These are phyloP conservation scores for Diaporthe sp. DNA, from an alignment of 2,329 filamentous ascomycete species.

Conservation along the genomic window DNA sequence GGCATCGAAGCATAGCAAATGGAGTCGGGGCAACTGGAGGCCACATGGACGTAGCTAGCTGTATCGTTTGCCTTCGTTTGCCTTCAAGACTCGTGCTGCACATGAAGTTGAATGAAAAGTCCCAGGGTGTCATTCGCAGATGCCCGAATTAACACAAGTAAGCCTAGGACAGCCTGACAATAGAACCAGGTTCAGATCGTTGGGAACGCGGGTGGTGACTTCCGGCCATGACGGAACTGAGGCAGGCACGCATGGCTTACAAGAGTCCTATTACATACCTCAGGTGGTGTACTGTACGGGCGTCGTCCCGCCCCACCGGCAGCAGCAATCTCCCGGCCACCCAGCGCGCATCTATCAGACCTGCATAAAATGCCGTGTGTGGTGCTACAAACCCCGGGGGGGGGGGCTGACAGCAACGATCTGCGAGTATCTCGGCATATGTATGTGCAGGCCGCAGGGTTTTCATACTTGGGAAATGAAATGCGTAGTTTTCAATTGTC, in stretches of 20 bases:
- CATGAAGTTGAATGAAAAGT: too few relatives aligned
- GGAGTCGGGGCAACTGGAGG: not conserved
- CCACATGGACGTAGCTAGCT: too few relatives aligned
- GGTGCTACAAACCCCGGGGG: not conserved
- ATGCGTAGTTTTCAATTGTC: too few relatives aligned
- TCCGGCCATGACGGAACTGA: not conserved
- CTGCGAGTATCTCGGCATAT: not conserved
- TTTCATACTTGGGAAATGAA: not conserved
- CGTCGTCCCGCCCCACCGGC: not conserved
- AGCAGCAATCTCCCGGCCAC: not conserved
- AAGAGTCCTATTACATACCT: not conserved
- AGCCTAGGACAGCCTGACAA: not conserved
- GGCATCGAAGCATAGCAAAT: not conserved
- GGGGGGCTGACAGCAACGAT: not conserved
- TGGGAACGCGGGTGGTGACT: not conserved
- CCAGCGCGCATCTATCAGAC: not conserved
- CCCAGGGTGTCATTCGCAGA: not conserved
- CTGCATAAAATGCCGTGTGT: not conserved
- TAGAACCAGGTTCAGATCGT: not conserved
- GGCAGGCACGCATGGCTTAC: not conserved
- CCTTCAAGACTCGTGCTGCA: not conserved
- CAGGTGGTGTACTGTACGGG: not conserved
- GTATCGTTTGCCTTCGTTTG: not conserved
- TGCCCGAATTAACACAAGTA: not conserved
- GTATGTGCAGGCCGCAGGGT: not conserved